Evolutionary conservation across 108 stramenopile genomes (phyloP).

Genomic region (Mayamaea pseudoterrestris): DNA sequence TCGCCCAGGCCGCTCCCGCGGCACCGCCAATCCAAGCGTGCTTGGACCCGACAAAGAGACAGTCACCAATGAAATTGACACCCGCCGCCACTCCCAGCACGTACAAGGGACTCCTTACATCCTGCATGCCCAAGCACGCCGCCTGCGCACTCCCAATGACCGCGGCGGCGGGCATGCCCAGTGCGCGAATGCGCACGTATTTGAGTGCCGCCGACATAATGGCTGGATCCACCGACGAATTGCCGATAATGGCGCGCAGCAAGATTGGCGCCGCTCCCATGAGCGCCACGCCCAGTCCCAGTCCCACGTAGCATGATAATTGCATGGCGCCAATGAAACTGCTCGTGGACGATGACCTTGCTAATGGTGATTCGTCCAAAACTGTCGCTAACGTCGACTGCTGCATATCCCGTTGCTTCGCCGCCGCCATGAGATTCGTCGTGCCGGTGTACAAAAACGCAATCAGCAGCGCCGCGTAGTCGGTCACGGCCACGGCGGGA

Average conservation of each 20-base stretch:
- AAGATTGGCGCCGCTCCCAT: slow-evolving; percentile 27
- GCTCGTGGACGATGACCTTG: slow-evolving; percentile 22
- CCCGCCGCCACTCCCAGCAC: slow-evolving; percentile 66
- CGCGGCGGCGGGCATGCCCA: slow-evolving; percentile 77
- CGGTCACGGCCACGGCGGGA: slow-evolving; percentile 69
- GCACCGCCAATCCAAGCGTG: slow-evolving; percentile 61
- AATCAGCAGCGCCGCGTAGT: slow-evolving; percentile 60
- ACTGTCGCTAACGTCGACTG: slow-evolving; percentile 25
- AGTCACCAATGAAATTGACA: slow-evolving; percentile 69
- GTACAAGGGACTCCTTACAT: slow-evolving; percentile 60
- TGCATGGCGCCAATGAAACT: slow-evolving; percentile 54
- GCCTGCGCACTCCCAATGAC: slow-evolving; percentile 70
- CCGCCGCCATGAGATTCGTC: slow-evolving; percentile 66
- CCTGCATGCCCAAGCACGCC: slow-evolving; percentile 70
- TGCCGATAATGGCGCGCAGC: slow-evolving; percentile 61
- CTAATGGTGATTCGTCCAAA: slow-evolving; percentile 3
- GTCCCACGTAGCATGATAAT: slow-evolving; percentile 53
- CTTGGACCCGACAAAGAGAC: slow-evolving; percentile 38
- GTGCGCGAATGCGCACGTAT: slow-evolving; percentile 72
- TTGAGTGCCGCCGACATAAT: slow-evolving; percentile 58
- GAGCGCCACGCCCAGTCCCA: slow-evolving; percentile 33
- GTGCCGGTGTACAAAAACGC: slow-evolving; percentile 79
- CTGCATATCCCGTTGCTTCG: no score
- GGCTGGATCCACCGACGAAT: slow-evolving; percentile 45
- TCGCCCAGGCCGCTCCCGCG: slow-evolving; percentile 87